A percentile compares a stretch with the other conserved stretches of the same genome.
Evolutionary conservation across 2,329 filamentous ascomycete genomes (phyloP).

Genomic region (Colletotrichum costaricense): DNA sequence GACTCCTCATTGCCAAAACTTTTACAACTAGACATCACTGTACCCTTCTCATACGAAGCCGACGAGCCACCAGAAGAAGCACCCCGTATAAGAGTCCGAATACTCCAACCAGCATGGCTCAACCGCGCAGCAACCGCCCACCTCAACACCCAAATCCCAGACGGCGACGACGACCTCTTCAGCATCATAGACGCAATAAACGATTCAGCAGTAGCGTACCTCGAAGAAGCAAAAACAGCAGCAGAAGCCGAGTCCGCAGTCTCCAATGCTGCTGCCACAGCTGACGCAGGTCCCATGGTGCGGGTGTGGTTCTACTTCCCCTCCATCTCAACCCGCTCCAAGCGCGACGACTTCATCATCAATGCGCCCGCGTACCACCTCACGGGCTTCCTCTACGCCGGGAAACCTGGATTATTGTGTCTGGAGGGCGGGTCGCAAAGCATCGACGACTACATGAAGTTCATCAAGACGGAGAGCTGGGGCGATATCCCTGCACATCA

Average conservation of each 20-base stretch:
- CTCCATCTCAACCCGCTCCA: constrained; percentile 68
- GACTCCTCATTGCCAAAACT: constrained; percentile 5
- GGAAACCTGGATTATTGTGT: constrained; percentile 67
- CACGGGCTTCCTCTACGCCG: constrained; percentile 70
- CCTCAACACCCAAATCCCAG: constrained; percentile 52
- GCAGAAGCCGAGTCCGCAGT: background rate
- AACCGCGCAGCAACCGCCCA: constrained; percentile 57
- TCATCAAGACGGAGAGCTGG: constrained; percentile 73
- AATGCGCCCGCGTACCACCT: constrained; percentile 63
- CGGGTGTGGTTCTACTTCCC: constrained; percentile 74
- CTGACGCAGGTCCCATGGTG: constrained; percentile 47
- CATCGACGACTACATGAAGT: constrained; percentile 71
- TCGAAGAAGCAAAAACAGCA: constrained; percentile 38
- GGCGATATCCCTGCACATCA: constrained; percentile 71
- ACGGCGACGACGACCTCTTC: constrained; percentile 54
- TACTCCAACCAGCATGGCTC: constrained; percentile 64
- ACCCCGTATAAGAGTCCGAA: constrained; percentile 52
- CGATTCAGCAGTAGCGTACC: constrained; percentile 45
- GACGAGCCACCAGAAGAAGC: constrained; percentile 44
- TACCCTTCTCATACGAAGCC: constrained; percentile 44
- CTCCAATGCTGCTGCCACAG: background rate
- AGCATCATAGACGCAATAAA: constrained; percentile 57
- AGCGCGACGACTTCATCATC: constrained; percentile 67
- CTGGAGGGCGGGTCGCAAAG: constrained; percentile 58
- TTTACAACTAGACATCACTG: constrained; percentile 48